Evolutionary conservation across 2,329 filamentous ascomycete species (phyloP).

Genomic region (Hirsutella minnesotensis): DNA sequence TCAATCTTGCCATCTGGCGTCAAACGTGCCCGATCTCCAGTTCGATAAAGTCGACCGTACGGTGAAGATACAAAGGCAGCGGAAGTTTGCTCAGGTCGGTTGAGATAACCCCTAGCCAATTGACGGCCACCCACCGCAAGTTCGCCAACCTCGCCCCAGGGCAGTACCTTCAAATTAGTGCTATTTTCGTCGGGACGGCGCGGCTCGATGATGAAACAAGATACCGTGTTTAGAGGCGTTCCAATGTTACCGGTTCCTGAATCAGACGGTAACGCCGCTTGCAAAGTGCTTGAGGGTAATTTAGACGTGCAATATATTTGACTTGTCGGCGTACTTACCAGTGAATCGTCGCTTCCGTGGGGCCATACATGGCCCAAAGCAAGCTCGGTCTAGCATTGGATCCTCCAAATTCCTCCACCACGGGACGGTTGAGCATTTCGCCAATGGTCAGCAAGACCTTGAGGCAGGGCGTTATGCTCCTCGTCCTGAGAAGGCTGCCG

Average conservation of each 20-base stretch:
- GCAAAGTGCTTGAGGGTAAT: slow-evolving; percentile 50
- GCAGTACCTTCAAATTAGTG: slow-evolving; percentile 39
- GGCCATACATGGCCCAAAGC: slow-evolving; percentile 88
- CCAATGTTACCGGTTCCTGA: slow-evolving; percentile 62
- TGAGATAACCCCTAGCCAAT: slow-evolving; percentile 70
- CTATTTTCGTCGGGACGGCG: slow-evolving; percentile 9
- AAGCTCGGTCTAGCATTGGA: slow-evolving; percentile 42
- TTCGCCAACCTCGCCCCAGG: slow-evolving; percentile 60
- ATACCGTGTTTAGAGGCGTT: slow-evolving; percentile 68
- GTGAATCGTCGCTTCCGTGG: slow-evolving; percentile 85
- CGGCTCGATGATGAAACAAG: slow-evolving; percentile 56
- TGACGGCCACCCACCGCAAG: slow-evolving; percentile 73
- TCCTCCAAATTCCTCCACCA: slow-evolving; percentile 71
- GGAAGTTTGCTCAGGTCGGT: slow-evolving; percentile 63
- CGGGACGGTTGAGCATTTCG: slow-evolving; percentile 74
- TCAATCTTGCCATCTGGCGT: slow-evolving; percentile 59
- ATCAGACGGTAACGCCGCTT: slow-evolving; percentile 44
- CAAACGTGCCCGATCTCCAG: slow-evolving; percentile 71
- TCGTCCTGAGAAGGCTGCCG: slow-evolving; percentile 59
- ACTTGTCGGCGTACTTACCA: slow-evolving; percentile 32
- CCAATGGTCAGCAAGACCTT: slow-evolving; percentile 74
- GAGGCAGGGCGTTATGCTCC: slow-evolving; percentile 54
- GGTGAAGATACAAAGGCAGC: slow-evolving; percentile 57
- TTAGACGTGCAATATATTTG: neutral
- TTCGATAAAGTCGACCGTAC: slow-evolving; percentile 66